Conservation (phyloP, 805 yeast genomes). For the Teunomyces funiuensis region DNA sequence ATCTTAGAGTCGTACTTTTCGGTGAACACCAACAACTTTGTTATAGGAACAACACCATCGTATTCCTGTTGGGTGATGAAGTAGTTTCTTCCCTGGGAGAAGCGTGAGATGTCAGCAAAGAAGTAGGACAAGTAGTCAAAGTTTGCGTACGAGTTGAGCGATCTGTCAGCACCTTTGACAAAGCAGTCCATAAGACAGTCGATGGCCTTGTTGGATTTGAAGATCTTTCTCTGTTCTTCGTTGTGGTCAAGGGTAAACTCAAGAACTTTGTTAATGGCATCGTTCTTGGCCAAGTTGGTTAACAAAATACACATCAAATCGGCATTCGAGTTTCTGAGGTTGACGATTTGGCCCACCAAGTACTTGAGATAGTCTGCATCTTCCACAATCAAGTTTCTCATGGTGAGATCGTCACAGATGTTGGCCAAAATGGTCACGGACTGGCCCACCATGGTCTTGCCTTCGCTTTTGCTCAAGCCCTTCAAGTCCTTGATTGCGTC, state of each 20-base stretch:
- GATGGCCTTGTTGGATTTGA: constrained; percentile 57
- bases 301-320: constrained; percentile 82
- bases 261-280: constrained; percentile 56
- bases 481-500: constrained; percentile 74
- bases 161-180: constrained; percentile 77
- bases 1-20: constrained; percentile 73
- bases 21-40: constrained; percentile 81
- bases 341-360: constrained; percentile 51
- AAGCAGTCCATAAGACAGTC: constrained; percentile 87
- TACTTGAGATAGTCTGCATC: constrained; percentile 57
- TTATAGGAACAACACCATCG: constrained; percentile 74
- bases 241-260: constrained; percentile 29
- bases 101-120: constrained; percentile 87
- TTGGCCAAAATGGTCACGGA: constrained; percentile 81
- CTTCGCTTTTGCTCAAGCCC: constrained; percentile 51
- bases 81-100: constrained; percentile 69
- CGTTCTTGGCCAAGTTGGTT: constrained; percentile 82
- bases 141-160: constrained; percentile 67
- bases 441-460: constrained; percentile 56
- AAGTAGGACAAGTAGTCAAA: constrained; percentile 84
- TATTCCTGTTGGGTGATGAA: constrained; percentile 71
- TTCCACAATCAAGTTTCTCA: constrained; percentile 64
- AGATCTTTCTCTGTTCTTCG: constrained; percentile 44
- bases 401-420: constrained; percentile 65
- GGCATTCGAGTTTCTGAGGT: constrained; percentile 61